A percentile compares a stretch with the other conserved stretches of the same genome.
These are phyloP conservation scores for Ustilago bromivora DNA, from an alignment of 1,284 basidiomycete genomes.

Conservation along the genomic window DNA sequence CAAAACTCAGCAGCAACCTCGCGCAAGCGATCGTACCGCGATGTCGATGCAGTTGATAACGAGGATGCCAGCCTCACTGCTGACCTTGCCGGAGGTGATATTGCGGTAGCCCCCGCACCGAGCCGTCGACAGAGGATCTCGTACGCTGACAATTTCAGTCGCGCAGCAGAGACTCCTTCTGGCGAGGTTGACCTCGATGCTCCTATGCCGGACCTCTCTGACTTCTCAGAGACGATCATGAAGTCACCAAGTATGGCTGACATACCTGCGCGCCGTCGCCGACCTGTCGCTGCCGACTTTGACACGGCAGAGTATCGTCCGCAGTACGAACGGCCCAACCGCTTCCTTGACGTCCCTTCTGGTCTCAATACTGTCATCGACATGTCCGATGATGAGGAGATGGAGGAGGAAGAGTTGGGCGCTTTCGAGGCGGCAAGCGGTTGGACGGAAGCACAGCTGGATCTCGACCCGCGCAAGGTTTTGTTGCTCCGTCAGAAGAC, in stretches of 20 bases:
- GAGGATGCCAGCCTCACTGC: neutral
- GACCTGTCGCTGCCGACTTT: conserved; percentile 36
- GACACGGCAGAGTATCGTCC: conserved; percentile 27
- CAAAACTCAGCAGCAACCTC: conserved; percentile 9
- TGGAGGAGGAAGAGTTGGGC: conserved; percentile 22
- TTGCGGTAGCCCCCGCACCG: neutral
- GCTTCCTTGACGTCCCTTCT: conserved; percentile 40
- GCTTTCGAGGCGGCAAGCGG: conserved; percentile 14
- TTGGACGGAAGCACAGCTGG: conserved; percentile 16
- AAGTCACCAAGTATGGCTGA: neutral
- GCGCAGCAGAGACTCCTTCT: conserved; percentile 20
- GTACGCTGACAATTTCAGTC: conserved; percentile 45
- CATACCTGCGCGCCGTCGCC: conserved; percentile 13
- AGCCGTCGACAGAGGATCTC: conserved; percentile 43
- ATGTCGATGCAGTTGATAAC: conserved; percentile 36
- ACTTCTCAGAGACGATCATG: conserved; percentile 2
- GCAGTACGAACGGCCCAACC: conserved; percentile 4
- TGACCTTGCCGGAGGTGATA: conserved; percentile 16
- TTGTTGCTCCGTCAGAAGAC: conserved; percentile 29
- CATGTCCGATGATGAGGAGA: conserved; percentile 49
- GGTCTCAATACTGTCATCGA: conserved; percentile 47
- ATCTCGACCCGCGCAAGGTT: conserved; percentile 18
- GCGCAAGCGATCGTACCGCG: conserved; percentile 39
- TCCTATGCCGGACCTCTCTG: conserved; percentile 30
- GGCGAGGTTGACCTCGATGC: conserved; percentile 45